phyloP scores from a whole-genome alignment of 192 early-diverging fungal genomes.

The Oehlia diaphana region DNA sequence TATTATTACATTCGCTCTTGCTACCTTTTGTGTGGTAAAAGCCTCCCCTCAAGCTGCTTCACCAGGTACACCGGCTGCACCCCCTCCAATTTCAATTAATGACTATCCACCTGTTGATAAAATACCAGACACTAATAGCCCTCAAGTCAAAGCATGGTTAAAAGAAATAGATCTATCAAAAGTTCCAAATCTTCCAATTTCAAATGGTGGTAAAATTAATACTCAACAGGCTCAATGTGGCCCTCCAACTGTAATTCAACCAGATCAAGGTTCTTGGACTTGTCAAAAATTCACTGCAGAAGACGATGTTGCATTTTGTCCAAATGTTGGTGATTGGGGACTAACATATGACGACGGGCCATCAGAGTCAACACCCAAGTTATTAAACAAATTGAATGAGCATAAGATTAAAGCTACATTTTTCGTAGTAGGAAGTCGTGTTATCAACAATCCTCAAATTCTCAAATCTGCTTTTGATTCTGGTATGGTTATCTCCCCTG shows the following conservation, averaged over 20 bases:
- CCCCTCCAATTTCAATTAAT: not conserved
- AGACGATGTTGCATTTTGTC: slow-evolving; percentile 44
- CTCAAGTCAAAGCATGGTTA: slow-evolving; percentile 45
- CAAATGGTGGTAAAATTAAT: slow-evolving; percentile 33
- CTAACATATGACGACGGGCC: slow-evolving; percentile 63
- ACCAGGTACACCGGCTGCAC: not conserved
- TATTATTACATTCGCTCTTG: not conserved
- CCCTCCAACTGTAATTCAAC: slow-evolving; percentile 29
- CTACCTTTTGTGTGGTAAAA: not conserved
- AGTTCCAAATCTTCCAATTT: slow-evolving; percentile 39
- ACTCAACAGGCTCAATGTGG: slow-evolving; percentile 7
- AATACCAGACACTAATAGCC: slow-evolving; percentile 31
- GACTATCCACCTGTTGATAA: slow-evolving; percentile 32
- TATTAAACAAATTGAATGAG: slow-evolving; percentile 45
- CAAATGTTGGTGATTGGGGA: slow-evolving; percentile 54
- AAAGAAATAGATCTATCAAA: slow-evolving; percentile 34
- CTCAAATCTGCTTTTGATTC: slow-evolving; percentile 39
- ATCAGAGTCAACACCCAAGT: slow-evolving; percentile 40
- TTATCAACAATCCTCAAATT: slow-evolving; percentile 45
- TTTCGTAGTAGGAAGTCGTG: slow-evolving; percentile 56
- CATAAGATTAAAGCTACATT: slow-evolving; percentile 54
- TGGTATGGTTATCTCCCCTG: slow-evolving; percentile 13
- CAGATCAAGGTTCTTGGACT: slow-evolving; percentile 55
- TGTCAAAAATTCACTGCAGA: slow-evolving; percentile 45
- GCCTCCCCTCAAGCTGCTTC: not conserved